Conservation (phyloP, 768 basidiomycete species). For the Serendipita indica region DNA sequence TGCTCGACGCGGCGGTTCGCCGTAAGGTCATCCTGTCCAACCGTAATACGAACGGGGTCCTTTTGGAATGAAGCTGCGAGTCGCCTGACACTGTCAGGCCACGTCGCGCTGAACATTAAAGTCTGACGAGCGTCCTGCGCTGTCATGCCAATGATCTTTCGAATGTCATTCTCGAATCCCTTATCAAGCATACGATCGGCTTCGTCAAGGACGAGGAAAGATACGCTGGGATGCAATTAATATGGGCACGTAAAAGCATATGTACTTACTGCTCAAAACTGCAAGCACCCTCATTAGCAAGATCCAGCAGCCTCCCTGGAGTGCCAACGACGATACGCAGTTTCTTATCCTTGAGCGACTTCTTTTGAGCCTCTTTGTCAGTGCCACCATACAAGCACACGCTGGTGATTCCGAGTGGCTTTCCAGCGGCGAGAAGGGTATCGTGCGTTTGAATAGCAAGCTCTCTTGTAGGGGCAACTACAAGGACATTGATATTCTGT, state of each 20-base stretch:
- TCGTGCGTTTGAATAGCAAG: slow-evolving; percentile 91
- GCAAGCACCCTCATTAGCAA: slow-evolving; percentile 75
- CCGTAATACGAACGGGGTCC: slow-evolving; percentile 76
- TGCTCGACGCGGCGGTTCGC: slow-evolving; percentile 94
- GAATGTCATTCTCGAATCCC: slow-evolving; percentile 96
- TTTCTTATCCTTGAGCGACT: slow-evolving; percentile 39
- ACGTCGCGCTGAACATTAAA: slow-evolving; percentile 97
- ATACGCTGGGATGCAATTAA: slow-evolving; percentile 36
- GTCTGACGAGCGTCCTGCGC: slow-evolving; percentile 67
- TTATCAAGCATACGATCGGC: slow-evolving; percentile 97
- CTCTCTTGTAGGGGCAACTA: slow-evolving; percentile 91
- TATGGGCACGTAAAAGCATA: not conserved
- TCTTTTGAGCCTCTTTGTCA: slow-evolving; percentile 68
- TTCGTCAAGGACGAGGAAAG: slow-evolving; percentile 90
- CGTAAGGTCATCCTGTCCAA: slow-evolving; percentile 87
- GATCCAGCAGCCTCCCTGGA: slow-evolving; percentile 82
- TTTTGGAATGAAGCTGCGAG: slow-evolving; percentile 79
- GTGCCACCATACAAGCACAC: slow-evolving; percentile 95
- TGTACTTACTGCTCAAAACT: slow-evolving; percentile 56
- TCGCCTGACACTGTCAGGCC: slow-evolving; percentile 87
- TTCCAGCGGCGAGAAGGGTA: slow-evolving; percentile 57
- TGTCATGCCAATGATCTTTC: slow-evolving; percentile 67
- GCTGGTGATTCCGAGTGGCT: slow-evolving; percentile 56
- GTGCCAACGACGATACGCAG: slow-evolving; percentile 80
- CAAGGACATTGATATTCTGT: slow-evolving; percentile 36